phyloP scores from a whole-genome alignment of 2,329 filamentous ascomycete genomes.

The Dothistroma septosporum region DNA sequence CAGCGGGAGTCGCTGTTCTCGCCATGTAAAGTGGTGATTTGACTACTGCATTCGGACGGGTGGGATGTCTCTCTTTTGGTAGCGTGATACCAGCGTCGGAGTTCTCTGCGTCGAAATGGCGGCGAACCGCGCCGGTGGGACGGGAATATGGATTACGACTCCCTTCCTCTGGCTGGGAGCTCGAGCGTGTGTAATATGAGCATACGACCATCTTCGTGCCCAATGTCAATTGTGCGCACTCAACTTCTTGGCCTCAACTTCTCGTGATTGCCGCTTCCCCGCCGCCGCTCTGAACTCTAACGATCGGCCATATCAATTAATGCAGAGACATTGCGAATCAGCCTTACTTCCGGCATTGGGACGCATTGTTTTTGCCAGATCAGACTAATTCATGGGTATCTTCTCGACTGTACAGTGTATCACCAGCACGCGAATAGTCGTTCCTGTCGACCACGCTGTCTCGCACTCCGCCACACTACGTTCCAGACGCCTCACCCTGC shows the following conservation, averaged over 20 bases:
- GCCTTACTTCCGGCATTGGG: no score
- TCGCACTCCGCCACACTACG: neutral
- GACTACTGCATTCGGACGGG: neutral
- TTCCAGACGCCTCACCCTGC: constrained; percentile 17
- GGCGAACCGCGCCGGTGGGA: neutral
- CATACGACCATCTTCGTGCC: neutral
- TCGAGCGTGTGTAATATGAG: neutral
- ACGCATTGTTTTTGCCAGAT: neutral
- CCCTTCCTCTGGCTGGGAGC: neutral
- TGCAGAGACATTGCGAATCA: no score
- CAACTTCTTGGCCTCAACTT: neutral
- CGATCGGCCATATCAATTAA: no score
- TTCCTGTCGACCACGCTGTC: neutral
- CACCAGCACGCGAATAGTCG: neutral
- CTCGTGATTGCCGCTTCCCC: neutral
- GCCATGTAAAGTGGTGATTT: constrained; percentile 24
- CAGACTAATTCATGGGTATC: constrained; percentile 3
- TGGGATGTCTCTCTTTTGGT: neutral
- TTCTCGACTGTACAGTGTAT: neutral
- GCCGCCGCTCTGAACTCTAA: no score
- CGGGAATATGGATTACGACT: neutral
- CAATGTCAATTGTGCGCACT: neutral
- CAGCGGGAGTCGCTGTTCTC: constrained; percentile 41
- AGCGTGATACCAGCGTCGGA: neutral
- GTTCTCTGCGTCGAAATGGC: neutral